Evolutionary conservation across 257 asterid species (phyloP).

Genomic region (Solanum okadae): DNA sequence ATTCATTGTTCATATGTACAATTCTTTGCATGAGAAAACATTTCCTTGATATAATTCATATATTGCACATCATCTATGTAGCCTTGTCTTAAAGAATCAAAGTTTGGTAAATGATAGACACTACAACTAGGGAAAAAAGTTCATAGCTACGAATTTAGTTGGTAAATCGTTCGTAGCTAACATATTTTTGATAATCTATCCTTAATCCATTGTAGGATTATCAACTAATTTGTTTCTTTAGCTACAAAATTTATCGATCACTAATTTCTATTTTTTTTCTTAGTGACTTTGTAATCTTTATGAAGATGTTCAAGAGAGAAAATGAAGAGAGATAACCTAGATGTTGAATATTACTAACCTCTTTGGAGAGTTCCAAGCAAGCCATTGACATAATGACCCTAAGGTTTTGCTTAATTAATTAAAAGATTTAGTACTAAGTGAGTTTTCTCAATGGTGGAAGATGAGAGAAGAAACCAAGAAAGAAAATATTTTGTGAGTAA

Average conservation of each 20-base stretch:
- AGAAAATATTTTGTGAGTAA: conserved; percentile 3
- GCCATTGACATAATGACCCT: conserved; percentile 40
- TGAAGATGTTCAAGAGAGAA: not conserved
- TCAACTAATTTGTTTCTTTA: not conserved
- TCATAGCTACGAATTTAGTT: not conserved
- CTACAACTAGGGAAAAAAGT: not conserved
- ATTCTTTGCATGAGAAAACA: not conserved
- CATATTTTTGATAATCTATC: not conserved
- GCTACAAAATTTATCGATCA: not conserved
- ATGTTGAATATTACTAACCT: conserved; percentile 23
- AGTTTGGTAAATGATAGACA: not conserved
- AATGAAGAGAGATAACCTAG: not conserved
- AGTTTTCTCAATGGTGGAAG: not conserved
- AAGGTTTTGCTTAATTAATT: not conserved
- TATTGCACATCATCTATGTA: not conserved
- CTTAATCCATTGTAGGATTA: not conserved
- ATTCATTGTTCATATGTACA: not conserved
- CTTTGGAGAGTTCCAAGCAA: conserved; percentile 39
- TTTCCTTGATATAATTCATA: not conserved
- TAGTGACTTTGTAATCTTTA: not conserved
- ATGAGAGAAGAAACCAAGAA: not conserved
- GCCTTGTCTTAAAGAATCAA: not conserved
- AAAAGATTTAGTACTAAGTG: not conserved
- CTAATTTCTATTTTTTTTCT: not conserved
- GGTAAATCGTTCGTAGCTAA: not conserved